Conservation (phyloP, 768 basidiomycete species). For the Strobilomyces echinocephalus region DNA sequence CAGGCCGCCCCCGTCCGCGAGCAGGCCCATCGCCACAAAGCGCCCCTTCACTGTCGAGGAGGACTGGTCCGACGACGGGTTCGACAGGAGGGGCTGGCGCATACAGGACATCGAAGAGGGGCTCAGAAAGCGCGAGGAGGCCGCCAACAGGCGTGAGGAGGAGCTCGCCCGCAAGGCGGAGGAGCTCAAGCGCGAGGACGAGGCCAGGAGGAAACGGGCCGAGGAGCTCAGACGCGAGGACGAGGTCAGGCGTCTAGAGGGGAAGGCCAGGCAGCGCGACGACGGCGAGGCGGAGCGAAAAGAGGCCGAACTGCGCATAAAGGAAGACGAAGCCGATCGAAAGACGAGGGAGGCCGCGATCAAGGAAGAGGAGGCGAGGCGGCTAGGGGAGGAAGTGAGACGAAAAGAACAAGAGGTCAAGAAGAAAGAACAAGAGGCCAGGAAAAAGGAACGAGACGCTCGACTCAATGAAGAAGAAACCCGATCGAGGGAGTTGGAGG, state of each 20-base stretch:
- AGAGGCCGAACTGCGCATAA: conserved; percentile 27
- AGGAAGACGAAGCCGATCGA: conserved; percentile 20
- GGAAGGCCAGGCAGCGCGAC: conserved; percentile 22
- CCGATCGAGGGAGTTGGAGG: conserved; percentile 15
- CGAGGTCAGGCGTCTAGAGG: conserved; percentile 21
- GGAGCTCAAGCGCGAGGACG: conserved; percentile 31
- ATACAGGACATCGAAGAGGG: conserved; percentile 32
- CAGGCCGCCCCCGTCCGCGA: conserved; percentile 22
- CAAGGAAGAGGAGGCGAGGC: conserved; percentile 18
- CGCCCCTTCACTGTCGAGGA: conserved; percentile 27
- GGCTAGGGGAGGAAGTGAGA: neutral
- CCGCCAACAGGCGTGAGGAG: conserved; percentile 31
- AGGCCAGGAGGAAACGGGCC: conserved; percentile 18
- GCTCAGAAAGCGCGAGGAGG: conserved; percentile 31
- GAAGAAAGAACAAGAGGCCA: neutral
- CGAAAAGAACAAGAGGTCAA: conserved; percentile 23
- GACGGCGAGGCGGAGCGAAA: conserved; percentile 26
- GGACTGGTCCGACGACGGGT: conserved; percentile 27
- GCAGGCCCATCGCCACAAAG: conserved; percentile 30
- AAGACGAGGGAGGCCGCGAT: neutral
- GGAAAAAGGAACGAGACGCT: conserved; percentile 21
- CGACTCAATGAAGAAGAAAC: conserved; percentile 22
- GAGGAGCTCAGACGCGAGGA: conserved; percentile 32
- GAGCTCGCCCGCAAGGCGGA: conserved; percentile 34
- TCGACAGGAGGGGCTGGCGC: conserved; percentile 29